Evolutionary conservation across 352 stramenopile genomes (phyloP), one percentile per base, ranked within the genome.

Genomic region (Peronospora destructor): DNA sequence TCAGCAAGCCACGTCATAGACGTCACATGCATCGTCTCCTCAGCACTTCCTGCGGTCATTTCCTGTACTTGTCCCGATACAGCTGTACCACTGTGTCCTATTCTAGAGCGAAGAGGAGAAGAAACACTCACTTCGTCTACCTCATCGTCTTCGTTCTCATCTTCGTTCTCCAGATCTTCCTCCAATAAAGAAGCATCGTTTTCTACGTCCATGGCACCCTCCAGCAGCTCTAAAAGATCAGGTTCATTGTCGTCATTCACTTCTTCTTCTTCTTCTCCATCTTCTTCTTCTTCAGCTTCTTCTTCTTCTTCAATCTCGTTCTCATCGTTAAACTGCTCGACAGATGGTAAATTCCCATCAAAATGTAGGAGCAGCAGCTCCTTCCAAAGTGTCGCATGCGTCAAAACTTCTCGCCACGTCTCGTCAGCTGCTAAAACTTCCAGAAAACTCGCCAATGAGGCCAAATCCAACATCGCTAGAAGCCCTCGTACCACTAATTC

Each of bases 401-500:
- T 49, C 45, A 75, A 46, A 42, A 61, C 30, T 4, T 11, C 23
- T 12, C 40, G 44, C 62, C 66, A 71, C 6, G 51, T 43, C 19
- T 56, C 53, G 37, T 68, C 43, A 32, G 8, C 2, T 12, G 53
- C 61, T 39, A 73, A 23, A 23, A 73, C 45, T 35, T 73, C 61
- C n/a, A 68, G 43, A 19, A 71, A 61, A 53, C 47, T 62, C 13
- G 47, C 42, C 6, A 63, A 35, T 2, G 65, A 61, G 1, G 46
- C 21, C 43, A 61, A n/a, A 48, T 73, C 65, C 36, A 73, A 40
- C 39, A 67, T 30, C 14, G 29, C 14, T 12, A 73, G 25, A 30
- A 73, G 42, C n/a, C 51, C 39, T 13, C 43, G 56, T 14, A 73
- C 29, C 53, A 73, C 16, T 19, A 38, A 65, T 56, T 71, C 61